Evolutionary conservation across 495 filamentous ascomycete species (phyloP), one percentile per base, ranked within the genome.

Genomic region (Podospora bellae-mahoneyi): DNA sequence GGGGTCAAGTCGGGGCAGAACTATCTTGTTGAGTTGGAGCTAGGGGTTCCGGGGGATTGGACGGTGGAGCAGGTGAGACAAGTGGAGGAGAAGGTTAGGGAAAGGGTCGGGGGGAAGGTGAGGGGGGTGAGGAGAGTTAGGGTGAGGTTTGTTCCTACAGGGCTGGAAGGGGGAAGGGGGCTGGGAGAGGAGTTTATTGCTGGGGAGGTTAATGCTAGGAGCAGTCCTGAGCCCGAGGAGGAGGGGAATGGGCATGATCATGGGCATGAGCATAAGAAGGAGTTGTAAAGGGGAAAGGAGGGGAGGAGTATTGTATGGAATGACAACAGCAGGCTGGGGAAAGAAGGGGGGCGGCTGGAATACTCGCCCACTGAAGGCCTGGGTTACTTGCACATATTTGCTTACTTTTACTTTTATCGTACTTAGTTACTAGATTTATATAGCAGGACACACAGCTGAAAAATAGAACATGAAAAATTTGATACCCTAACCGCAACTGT

Each of bases 1-100:
- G 95, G 95, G 64, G 84, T 97, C 74, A 99, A 99, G 76, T 91
- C 90, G 2, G 95, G 95, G 30, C 95, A 97, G 79, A 99, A 97
- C 77, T 97, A 95, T 68, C 81, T 97, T 4, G 87, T 97, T 73
- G 94, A 97, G 71, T 69, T 98, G 30, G 92, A 95, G 73, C 76
- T 97, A 56, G 91, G 87, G 26, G 90, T 94, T 39, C 92, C 93
- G 0, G 84, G 80, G 2, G 77, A 78, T 19, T 93, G 89, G 90
- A 87, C 90, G 0, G 80, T 98, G 7, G 85, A 86, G 66, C 84
- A 88, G 34, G 87, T 88, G 0, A 78, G 84, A n/a, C 78, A 80
- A 23, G 78, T 95, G 4, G 95, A 99, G 75, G 86, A 90, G 18
- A 76, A 78, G 0, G 83, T 97, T 16, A 86, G 95, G 63, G 80